phyloP scores from a whole-genome alignment of 495 filamentous ascomycete genomes.

The Beverwykella pulmonaria region DNA sequence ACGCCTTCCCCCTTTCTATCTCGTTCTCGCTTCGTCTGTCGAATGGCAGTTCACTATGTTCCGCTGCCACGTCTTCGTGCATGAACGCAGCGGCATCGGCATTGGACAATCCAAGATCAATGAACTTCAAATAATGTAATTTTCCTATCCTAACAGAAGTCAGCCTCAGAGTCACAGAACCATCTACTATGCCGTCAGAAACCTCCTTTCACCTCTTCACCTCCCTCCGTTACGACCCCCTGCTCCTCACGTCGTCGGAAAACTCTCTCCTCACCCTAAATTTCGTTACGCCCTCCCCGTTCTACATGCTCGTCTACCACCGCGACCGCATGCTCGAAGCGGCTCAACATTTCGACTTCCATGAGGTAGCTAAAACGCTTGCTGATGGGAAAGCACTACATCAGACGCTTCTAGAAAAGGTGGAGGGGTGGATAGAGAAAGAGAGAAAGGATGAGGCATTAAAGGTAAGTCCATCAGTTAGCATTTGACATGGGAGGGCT shows the following conservation, averaged over 20 bases:
- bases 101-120: background rate
- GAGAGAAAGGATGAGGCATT: constrained; percentile 33
- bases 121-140: too few species aligned
- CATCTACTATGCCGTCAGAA: constrained; percentile 17
- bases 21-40: constrained; percentile 7
- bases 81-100: constrained; percentile 8
- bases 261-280: constrained; percentile 49
- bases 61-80: constrained; percentile 23
- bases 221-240: constrained; percentile 74
- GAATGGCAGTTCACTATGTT: background rate
- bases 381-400: constrained; percentile 51
- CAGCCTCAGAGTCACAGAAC: too few species aligned
- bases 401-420: constrained; percentile 32
- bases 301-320: constrained; percentile 85
- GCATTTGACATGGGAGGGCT: background rate
- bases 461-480: constrained; percentile 26
- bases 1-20: background rate
- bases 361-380: constrained; percentile 49
- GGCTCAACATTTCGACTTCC: constrained; percentile 69
- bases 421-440: constrained; percentile 23
- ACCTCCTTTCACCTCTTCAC: constrained; percentile 65
- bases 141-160: too few species aligned
- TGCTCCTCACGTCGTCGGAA: constrained; percentile 54
- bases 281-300: constrained; percentile 54
- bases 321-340: constrained; percentile 78